These are phyloP conservation scores for Sinapis alba DNA, from an alignment of 441 rosid species.

Conservation along the genomic window DNA sequence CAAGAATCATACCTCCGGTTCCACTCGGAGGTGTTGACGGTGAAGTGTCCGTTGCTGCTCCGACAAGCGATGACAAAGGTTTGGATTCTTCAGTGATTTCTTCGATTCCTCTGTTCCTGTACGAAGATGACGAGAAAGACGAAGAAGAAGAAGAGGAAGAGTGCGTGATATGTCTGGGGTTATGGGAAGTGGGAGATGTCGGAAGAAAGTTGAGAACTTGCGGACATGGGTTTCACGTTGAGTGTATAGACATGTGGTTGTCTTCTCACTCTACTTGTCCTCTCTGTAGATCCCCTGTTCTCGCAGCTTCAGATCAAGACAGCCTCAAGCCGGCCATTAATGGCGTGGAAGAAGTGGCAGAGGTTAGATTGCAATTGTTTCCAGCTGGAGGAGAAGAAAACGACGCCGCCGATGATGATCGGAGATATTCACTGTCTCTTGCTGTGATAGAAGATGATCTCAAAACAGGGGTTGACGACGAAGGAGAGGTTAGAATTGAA, in stretches of 20 bases:
- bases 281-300: slow-evolving; percentile 63
- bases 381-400: slow-evolving; percentile 6
- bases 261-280: slow-evolving; percentile 70
- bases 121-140: slow-evolving; percentile 34
- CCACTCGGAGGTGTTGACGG: not conserved
- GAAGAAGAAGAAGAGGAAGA: slow-evolving; percentile 48
- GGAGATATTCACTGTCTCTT: slow-evolving; percentile 8
- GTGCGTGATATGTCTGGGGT: slow-evolving; percentile 70
- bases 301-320: not conserved
- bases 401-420: not conserved
- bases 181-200: slow-evolving; percentile 63
- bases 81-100: slow-evolving; percentile 61
- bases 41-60: not conserved
- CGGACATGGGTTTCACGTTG: slow-evolving; percentile 70
- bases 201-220: slow-evolving; percentile 63
- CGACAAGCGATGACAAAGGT: slow-evolving; percentile 46
- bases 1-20: slow-evolving; percentile 39
- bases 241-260: slow-evolving; percentile 87
- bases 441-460: slow-evolving; percentile 25
- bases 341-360: not conserved
- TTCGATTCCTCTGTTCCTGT: slow-evolving; percentile 71
- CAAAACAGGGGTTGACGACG: slow-evolving; percentile 24
- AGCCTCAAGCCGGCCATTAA: slow-evolving; percentile 16
- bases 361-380: not conserved
- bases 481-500: slow-evolving; percentile 33